Base-by-base conservation (phyloP, 768 basidiomycete species). In the Psilocybe azurescens region DNA sequence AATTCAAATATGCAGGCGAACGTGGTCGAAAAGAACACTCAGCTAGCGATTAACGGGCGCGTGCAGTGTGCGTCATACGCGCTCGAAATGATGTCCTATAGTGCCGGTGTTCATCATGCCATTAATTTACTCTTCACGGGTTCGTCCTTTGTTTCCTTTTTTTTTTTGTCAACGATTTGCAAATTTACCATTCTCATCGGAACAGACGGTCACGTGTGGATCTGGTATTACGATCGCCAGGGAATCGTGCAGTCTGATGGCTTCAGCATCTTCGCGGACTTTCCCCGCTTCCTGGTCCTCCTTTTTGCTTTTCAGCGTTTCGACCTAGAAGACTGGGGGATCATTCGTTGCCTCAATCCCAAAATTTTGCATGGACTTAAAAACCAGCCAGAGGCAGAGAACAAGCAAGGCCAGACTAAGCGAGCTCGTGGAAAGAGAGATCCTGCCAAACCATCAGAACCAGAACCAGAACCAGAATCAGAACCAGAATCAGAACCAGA, bases 251-350 rank as follows among this genome's bases (percentile, higher is more conserved):
- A 67, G 56, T 67, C 68, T 10, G 41, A 60, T 20, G 67, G 65
- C 28, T 61, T 74, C 16, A 61, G 64, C 53, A 66, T 72, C 55
- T 61, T 72, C 33, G 48, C 63, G 30, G 64, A 72, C 39, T 62
- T 69, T 32, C 72, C 70, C 20, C 63, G 64, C 33, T 66, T 70
- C 52, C 51, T 71, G 7, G 62, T 72, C 32, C 67, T 73, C 16
- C 66, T 74, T n/a, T 46, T 72, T 46, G 52, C 58, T 28, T 67
- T 72, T 36, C 68, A 73, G 56, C 68, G 69, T 3, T 73, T 73
- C 58, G 52, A n/a, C 11, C 41, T 66, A 4, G 53, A 58, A 46
- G 56, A 69, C 44, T 71, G 69, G 71, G 72, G 73, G 14, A 47
- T 67, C 36, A 30, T 61, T 51, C 50, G 32, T 28, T 38, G 28